Conservation (phyloP, 169 alveolate genomes). For the Plasmodium ovale region DNA sequence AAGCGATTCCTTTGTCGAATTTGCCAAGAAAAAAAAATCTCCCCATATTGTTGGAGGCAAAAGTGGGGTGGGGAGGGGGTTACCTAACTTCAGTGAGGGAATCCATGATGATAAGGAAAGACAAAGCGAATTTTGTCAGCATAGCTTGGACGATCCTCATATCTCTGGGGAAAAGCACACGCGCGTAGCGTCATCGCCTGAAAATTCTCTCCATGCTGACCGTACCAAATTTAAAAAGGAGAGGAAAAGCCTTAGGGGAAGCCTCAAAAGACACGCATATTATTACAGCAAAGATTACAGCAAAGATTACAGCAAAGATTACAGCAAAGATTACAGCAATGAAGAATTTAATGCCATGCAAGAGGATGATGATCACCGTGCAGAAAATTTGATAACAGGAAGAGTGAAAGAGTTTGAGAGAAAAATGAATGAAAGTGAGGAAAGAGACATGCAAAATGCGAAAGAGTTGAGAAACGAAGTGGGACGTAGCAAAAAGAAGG, state of each 20-base stretch:
- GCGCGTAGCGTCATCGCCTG: too few species aligned
- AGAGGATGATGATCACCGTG: not conserved
- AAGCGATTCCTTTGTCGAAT: slow-evolving; percentile 35
- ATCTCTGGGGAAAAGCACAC: too few species aligned
- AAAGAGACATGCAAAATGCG: slow-evolving; percentile 6
- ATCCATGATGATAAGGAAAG: too few species aligned
- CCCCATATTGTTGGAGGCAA: not conserved
- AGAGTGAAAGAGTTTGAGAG: slow-evolving; percentile 14
- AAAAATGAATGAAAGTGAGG: slow-evolving; percentile 22
- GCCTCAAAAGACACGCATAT: slow-evolving; percentile 69
- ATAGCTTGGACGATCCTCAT: too few species aligned
- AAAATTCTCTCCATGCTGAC: not conserved
- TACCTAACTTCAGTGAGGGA: too few species aligned
- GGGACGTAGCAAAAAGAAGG: not conserved
- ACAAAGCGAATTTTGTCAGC: too few species aligned
- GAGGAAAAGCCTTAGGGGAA: slow-evolving; percentile 30
- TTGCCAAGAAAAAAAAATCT: not conserved
- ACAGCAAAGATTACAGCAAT: not conserved
- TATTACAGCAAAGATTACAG: slow-evolving; percentile 1
- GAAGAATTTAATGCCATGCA: not conserved
- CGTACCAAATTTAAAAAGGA: not conserved
- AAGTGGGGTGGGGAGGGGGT: not conserved
- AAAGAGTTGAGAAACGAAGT: slow-evolving; percentile 2
- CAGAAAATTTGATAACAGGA: slow-evolving; percentile 25
- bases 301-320: not conserved